Evolutionary conservation across 169 alveolate genomes (phyloP).

Genomic region (Plasmodium vivax): DNA sequence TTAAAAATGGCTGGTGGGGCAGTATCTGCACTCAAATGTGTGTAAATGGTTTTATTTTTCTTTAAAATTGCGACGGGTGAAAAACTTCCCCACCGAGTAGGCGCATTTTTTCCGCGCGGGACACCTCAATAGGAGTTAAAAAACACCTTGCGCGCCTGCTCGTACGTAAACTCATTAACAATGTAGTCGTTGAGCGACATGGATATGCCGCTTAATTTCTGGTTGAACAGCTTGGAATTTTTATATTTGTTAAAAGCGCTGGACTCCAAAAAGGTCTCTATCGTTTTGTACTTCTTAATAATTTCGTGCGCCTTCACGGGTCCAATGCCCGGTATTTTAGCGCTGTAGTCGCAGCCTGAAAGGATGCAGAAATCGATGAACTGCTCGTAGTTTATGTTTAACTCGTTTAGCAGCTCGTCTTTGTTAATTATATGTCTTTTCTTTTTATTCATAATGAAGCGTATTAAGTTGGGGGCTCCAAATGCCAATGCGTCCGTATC

Average conservation of each 20-base stretch:
- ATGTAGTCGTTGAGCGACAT: constrained; percentile 67
- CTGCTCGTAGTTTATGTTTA: constrained; percentile 91
- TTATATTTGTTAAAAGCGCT: constrained; percentile 59
- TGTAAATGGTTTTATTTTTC: neutral
- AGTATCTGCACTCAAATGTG: neutral
- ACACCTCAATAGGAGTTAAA: constrained; percentile 50
- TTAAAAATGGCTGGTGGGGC: neutral
- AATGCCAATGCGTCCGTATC: constrained; percentile 98
- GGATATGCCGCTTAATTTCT: constrained; percentile 30
- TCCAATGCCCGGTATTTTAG: constrained; percentile 95
- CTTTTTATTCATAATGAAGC: constrained; percentile 54
- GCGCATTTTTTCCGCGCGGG: neutral
- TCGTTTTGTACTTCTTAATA: constrained; percentile 88
- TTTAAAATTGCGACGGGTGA: neutral
- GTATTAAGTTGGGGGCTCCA: constrained; percentile 91
- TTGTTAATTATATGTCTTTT: constrained; percentile 81
- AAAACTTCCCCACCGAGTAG: neutral
- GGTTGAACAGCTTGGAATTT: constrained; percentile 53
- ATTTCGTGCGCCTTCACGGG: constrained; percentile 95
- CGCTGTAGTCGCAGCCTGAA: constrained; percentile 99
- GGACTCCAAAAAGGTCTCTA: constrained; percentile 84
- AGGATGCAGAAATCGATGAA: constrained; percentile 97
- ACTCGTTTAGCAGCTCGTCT: constrained; percentile 81
- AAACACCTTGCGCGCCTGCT: constrained; percentile 71
- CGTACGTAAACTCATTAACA: constrained; percentile 71